Evolutionary conservation across 2,329 filamentous ascomycete species (phyloP).

Genomic region (Nigrograna mackinnonii): DNA sequence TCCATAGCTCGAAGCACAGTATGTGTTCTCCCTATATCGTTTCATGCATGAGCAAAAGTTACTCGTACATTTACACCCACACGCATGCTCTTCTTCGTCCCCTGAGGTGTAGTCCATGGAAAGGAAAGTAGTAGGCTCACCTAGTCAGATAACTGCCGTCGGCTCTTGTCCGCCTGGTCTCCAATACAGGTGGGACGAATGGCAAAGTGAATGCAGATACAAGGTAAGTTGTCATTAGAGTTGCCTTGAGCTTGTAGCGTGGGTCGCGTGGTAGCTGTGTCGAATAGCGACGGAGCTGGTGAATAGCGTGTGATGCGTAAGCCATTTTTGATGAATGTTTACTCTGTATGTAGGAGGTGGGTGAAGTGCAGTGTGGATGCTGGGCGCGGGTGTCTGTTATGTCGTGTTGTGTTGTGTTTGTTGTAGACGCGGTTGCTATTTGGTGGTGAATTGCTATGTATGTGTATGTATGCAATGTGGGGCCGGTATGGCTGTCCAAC

Average conservation of each 20-base stretch:
- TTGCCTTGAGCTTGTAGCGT: slow-evolving; percentile 37
- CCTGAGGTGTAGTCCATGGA: not conserved
- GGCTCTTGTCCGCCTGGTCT: slow-evolving; percentile 37
- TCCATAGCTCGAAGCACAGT: slow-evolving; percentile 29
- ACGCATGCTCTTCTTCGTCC: not conserved
- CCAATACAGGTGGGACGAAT: slow-evolving; percentile 43
- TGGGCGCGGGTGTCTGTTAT: not conserved
- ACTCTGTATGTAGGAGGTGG: not conserved
- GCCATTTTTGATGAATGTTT: slow-evolving; percentile 24
- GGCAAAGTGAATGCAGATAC: slow-evolving; percentile 43
- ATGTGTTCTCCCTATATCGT: slow-evolving; percentile 24
- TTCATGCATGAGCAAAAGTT: not conserved
- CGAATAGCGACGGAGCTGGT: slow-evolving; percentile 40
- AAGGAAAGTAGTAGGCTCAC: slow-evolving; percentile 24
- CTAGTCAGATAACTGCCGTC: slow-evolving; percentile 42
- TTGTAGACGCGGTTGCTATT: not conserved
- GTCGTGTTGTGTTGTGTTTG: not conserved
- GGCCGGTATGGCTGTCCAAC: not conserved
- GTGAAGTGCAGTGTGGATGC: slow-evolving; percentile 1
- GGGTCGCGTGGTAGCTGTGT: slow-evolving; percentile 37
- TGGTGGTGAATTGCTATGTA: not conserved
- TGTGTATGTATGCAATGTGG: slow-evolving; percentile 4
- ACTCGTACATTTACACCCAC: not conserved
- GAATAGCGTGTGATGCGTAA: slow-evolving; percentile 31
- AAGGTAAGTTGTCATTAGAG: slow-evolving; percentile 41